Evolutionary conservation across 257 asterid genomes (phyloP).

Genomic region (Datura wrightii): DNA sequence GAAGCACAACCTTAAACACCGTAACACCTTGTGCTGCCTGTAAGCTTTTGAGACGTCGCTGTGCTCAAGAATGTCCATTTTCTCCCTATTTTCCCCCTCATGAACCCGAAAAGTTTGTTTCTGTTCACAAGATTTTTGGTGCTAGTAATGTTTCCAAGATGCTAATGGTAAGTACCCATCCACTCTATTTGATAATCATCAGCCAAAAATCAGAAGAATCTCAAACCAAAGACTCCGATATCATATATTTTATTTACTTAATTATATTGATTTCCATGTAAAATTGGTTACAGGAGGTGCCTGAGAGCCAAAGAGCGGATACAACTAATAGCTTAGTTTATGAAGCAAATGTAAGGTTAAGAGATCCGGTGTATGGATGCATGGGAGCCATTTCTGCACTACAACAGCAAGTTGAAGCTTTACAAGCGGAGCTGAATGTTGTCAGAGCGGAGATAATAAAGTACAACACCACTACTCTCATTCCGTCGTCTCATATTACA

Average conservation of each 20-base stretch:
- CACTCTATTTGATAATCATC: not conserved
- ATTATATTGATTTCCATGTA: not conserved
- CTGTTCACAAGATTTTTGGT: conserved; percentile 90
- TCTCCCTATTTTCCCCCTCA: conserved; percentile 88
- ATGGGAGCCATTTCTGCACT: conserved; percentile 79
- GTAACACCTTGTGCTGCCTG: conserved; percentile 93
- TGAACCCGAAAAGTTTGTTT: conserved; percentile 84
- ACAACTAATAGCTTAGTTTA: conserved; percentile 84
- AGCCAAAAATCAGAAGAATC: not conserved
- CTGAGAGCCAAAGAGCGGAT: conserved; percentile 76
- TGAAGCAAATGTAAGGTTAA: conserved; percentile 80
- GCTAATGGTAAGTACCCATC: conserved; percentile 63
- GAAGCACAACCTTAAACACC: conserved; percentile 55
- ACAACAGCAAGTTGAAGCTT: conserved; percentile 67
- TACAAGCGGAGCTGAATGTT: conserved; percentile 64
- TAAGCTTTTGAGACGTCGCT: conserved; percentile 81
- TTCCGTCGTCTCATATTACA: conserved; percentile 46
- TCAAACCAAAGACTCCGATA: not conserved
- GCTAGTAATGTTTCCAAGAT: conserved; percentile 96
- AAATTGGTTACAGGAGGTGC: conserved; percentile 63
- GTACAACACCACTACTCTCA: conserved; percentile 45
- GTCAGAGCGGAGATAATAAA: conserved; percentile 64
- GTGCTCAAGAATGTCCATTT: conserved; percentile 90
- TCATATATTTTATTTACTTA: not conserved
- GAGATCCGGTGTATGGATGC: conserved; percentile 92